Percentiles rank a stretch among this genome's conserved stretches.
Conservation (phyloP, 163 green algal genomes). For the Trebouxiophyceae sp. region DNA sequence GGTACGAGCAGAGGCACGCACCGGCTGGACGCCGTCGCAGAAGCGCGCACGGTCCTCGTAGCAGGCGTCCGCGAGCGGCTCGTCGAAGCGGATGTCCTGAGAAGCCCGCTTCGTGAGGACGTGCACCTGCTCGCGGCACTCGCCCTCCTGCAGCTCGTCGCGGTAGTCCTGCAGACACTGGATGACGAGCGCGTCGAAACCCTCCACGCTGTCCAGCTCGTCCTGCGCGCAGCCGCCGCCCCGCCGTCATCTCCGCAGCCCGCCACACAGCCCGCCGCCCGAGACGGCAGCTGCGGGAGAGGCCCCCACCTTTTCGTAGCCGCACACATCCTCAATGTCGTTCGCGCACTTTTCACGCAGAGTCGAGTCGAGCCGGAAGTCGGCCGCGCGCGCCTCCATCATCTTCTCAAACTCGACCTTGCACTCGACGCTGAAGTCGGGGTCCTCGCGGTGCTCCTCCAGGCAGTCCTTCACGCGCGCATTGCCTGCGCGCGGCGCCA, state of each 20-base stretch:
- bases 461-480: slow-evolving; percentile 35
- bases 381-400: slow-evolving; percentile 62
- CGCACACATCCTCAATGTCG: slow-evolving; percentile 32
- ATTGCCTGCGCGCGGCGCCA: slow-evolving; percentile 14
- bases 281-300: too few species aligned
- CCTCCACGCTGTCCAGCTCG: slow-evolving; percentile 22
- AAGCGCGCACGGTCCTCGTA: slow-evolving; percentile 48
- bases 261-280: background rate
- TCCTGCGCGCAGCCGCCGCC: slow-evolving; percentile 1
- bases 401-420: slow-evolving; percentile 62
- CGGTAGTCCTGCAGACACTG: slow-evolving; percentile 50
- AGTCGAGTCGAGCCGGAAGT: slow-evolving; percentile 33
- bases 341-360: slow-evolving; percentile 19
- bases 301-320: slow-evolving; percentile 25
- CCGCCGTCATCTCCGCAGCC: too few species aligned
- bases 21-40: slow-evolving; percentile 53
- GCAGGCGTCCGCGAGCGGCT: slow-evolving; percentile 69
- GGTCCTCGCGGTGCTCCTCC: slow-evolving; percentile 25
- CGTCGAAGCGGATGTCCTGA: slow-evolving; percentile 79
- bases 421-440: slow-evolving; percentile 34
- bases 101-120: slow-evolving; percentile 47
- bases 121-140: slow-evolving; percentile 62
- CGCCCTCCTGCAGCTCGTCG: slow-evolving; percentile 55
- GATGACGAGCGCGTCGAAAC: slow-evolving; percentile 22
- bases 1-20: slow-evolving; percentile 5